phyloP scores from a whole-genome alignment of 2,329 filamentous ascomycete species.

The Pseudocercospora macadamiae region DNA sequence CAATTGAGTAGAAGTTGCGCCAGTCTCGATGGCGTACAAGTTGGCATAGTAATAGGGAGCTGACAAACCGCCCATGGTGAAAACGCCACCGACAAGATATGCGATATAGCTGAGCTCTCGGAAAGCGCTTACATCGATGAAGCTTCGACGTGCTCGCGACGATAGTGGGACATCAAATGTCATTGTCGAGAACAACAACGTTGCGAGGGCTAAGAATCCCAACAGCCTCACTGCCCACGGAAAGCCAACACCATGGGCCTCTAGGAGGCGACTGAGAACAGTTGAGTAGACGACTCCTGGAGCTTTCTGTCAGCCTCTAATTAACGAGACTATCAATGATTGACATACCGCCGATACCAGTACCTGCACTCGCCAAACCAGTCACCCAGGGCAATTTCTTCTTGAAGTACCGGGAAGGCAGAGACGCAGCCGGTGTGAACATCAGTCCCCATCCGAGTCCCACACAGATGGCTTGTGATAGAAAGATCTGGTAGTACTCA shows the following conservation, averaged over 20 bases:
- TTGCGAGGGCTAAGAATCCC: constrained; percentile 46
- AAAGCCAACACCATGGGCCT: constrained; percentile 52
- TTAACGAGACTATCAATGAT: neutral
- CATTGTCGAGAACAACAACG: constrained; percentile 33
- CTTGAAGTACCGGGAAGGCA: constrained; percentile 52
- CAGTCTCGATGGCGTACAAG: constrained; percentile 2
- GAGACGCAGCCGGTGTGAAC: constrained; percentile 46
- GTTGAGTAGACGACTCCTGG: constrained; percentile 6
- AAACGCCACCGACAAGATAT: constrained; percentile 22
- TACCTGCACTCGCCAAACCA: constrained; percentile 9
- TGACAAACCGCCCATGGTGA: constrained; percentile 5
- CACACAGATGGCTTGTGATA: constrained; percentile 54
- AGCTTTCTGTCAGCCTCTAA: neutral
- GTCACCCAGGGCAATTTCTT: constrained; percentile 31
- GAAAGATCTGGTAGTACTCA: constrained; percentile 54
- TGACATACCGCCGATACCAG: constrained; percentile 6
- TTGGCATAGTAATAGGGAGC: constrained; percentile 9
- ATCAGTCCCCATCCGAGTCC: constrained; percentile 48
- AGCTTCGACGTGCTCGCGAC: neutral
- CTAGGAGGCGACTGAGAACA: constrained; percentile 4
- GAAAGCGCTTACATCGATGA: constrained; percentile 20
- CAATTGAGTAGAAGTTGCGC: neutral
- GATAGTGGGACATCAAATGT: constrained; percentile 38
- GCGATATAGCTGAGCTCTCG: constrained; percentile 43
- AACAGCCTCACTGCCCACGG: constrained; percentile 56